A percentile compares a stretch with the other conserved stretches of the same genome.
These are phyloP conservation scores for Rostrohypoxylon terebratum DNA, from an alignment of 495 filamentous ascomycete species.

Conservation along the genomic window DNA sequence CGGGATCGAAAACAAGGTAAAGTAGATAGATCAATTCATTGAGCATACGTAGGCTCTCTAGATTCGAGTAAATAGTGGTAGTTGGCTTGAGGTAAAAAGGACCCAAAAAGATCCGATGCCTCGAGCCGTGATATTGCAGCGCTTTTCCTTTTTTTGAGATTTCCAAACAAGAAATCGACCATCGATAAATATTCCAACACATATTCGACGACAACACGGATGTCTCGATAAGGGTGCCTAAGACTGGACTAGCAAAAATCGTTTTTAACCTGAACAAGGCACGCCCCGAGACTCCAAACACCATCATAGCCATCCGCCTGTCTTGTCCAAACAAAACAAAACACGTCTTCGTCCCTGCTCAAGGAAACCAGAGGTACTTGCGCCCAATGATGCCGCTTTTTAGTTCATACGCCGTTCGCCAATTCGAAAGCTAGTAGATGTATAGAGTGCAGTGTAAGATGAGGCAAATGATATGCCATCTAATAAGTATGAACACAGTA, in stretches of 20 bases:
- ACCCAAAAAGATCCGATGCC: slow-evolving; percentile 18
- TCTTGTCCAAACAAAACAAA: slow-evolving; percentile 45
- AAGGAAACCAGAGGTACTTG: slow-evolving; percentile 49
- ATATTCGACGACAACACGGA: slow-evolving; percentile 28
- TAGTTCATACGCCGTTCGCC: slow-evolving; percentile 54
- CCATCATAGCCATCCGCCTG: slow-evolving; percentile 47
- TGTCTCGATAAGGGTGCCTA: slow-evolving; percentile 27
- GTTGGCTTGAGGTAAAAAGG: slow-evolving; percentile 31
- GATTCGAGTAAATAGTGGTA: slow-evolving; percentile 37
- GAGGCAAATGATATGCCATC: slow-evolving; percentile 34
- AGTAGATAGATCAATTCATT: slow-evolving; percentile 42
- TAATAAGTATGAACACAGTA: slow-evolving; percentile 45
- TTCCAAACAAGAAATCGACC: slow-evolving; percentile 37
- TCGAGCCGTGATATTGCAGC: slow-evolving; percentile 28
- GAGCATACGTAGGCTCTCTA: slow-evolving; percentile 41
- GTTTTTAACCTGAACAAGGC: slow-evolving; percentile 32
- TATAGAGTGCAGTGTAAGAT: slow-evolving; percentile 49
- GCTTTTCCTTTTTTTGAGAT: slow-evolving; percentile 37
- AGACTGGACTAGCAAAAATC: slow-evolving; percentile 28
- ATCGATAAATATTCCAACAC: slow-evolving; percentile 35
- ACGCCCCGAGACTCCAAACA: slow-evolving; percentile 49
- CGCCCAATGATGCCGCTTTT: slow-evolving; percentile 54
- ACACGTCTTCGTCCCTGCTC: slow-evolving; percentile 45
- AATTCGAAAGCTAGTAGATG: slow-evolving; percentile 50
- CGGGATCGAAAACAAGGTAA: slow-evolving; percentile 12